A percentile compares a stretch with the other conserved stretches of the same genome.
These are phyloP conservation scores for Trichoderma semiorbis DNA, from an alignment of 2,329 filamentous ascomycete species.

Conservation along the genomic window DNA sequence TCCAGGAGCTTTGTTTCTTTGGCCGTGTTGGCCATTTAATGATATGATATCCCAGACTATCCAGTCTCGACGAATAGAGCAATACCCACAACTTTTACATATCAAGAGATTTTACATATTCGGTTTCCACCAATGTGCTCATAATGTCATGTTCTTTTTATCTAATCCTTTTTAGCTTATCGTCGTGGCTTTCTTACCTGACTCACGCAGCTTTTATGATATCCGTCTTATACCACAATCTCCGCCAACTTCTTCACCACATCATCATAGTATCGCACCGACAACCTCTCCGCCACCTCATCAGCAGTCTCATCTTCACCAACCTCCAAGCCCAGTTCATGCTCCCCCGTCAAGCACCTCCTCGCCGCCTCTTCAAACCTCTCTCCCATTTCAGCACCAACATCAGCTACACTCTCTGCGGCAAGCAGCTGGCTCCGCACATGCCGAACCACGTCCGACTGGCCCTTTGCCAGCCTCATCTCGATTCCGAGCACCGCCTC, in stretches of 20 bases:
- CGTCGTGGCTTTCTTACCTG: not conserved
- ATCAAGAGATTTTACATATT: slow-evolving; percentile 7
- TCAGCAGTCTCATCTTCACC: slow-evolving; percentile 41
- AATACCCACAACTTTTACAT: slow-evolving; percentile 16
- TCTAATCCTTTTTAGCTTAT: not conserved
- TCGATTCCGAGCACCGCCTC: slow-evolving; percentile 42
- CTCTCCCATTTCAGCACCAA: slow-evolving; percentile 40
- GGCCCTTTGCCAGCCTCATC: slow-evolving; percentile 32
- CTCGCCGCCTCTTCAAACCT: slow-evolving; percentile 38
- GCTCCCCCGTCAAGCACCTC: slow-evolving; percentile 37
- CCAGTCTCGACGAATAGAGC: slow-evolving; percentile 15
- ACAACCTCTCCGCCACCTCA: slow-evolving; percentile 38
- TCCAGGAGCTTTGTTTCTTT: not conserved
- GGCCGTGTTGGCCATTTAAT: not conserved
- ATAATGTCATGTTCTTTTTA: not conserved
- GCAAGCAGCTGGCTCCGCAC: slow-evolving; percentile 35
- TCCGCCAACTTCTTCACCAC: slow-evolving; percentile 43
- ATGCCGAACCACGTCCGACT: slow-evolving; percentile 36
- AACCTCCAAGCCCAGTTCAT: slow-evolving; percentile 35
- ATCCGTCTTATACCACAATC: slow-evolving; percentile 30
- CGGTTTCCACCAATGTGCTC: not conserved
- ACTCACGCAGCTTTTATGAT: not conserved
- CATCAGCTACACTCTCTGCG: slow-evolving; percentile 29
- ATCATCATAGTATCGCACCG: slow-evolving; percentile 41
- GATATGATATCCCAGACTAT: slow-evolving; percentile 18